A percentile compares a stretch with the other conserved stretches of the same genome.
Conservation (phyloP, 208 protist species). For the Crithidia acanthocephali region DNA sequence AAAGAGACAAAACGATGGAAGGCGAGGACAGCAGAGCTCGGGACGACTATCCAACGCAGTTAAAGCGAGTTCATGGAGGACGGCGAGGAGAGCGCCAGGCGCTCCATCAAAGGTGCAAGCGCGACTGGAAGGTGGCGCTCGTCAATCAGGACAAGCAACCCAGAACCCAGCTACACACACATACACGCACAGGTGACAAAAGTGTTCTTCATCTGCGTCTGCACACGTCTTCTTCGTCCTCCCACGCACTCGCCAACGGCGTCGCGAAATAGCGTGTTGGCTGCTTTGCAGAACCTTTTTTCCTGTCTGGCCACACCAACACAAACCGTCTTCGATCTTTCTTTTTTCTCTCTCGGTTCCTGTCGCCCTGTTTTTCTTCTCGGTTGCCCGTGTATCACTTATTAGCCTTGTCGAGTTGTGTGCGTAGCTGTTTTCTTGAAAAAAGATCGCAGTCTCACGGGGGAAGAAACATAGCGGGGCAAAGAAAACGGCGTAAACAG, state of each 20-base stretch:
- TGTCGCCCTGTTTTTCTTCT: background rate
- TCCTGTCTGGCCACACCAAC: no score
- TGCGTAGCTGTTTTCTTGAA: background rate
- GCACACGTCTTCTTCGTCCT: background rate
- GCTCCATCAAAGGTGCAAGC: no score
- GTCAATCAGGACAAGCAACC: no score
- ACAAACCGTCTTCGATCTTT: background rate
- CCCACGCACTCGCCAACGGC: no score
- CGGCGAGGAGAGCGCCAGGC: no score
- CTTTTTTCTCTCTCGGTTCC: background rate
- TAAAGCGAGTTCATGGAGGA: no score
- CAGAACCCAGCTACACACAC: no score
- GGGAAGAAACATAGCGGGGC: background rate
- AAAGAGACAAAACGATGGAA: constrained; percentile 18
- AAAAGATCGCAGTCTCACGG: background rate
- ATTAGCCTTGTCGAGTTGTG: background rate
- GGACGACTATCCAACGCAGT: no score
- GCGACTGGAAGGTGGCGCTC: no score
- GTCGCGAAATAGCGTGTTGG: no score
- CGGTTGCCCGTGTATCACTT: no score
- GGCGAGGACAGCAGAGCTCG: background rate
- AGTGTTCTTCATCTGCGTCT: background rate
- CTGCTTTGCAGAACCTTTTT: background rate
- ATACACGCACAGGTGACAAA: background rate
- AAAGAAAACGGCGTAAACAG: background rate